Evolutionary conservation across 768 basidiomycete species (phyloP).

Genomic region (Pleurotus tuoliensis): DNA sequence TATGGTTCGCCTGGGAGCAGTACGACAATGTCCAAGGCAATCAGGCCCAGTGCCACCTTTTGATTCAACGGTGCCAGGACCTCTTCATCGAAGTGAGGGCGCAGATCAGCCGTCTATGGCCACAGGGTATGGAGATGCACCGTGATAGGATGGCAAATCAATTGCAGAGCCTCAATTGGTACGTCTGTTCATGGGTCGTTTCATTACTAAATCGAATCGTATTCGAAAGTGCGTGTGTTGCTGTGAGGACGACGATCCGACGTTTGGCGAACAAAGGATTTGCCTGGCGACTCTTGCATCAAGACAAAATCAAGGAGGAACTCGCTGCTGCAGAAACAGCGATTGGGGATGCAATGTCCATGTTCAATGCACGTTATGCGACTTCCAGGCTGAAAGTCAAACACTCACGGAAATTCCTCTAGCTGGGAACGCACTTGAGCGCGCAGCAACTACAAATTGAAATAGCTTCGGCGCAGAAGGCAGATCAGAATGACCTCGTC

Average conservation of each 20-base stretch:
- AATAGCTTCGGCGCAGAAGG: constrained; percentile 11
- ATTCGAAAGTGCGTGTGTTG: constrained; percentile 11
- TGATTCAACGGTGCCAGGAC: background rate
- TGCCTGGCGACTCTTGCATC: constrained; percentile 17
- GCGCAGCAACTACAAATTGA: constrained; percentile 12
- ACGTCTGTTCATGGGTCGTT: background rate
- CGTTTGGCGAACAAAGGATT: constrained; percentile 12
- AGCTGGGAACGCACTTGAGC: constrained; percentile 13
- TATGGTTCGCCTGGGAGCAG: constrained; percentile 3
- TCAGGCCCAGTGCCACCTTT: constrained; percentile 2
- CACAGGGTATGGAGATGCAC: background rate
- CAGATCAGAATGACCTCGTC: constrained; percentile 12
- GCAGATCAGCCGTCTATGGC: background rate
- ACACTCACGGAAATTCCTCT: background rate
- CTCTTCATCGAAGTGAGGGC: background rate
- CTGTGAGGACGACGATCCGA: constrained; percentile 8
- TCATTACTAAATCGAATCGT: background rate
- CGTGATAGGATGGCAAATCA: background rate
- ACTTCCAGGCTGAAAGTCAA: background rate
- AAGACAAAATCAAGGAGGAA: constrained; percentile 11
- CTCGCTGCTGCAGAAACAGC: constrained; percentile 12
- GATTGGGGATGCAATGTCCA: constrained; percentile 11
- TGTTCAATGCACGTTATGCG: constrained; percentile 13
- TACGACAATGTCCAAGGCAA: constrained; percentile 3
- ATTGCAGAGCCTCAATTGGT: background rate